Evolutionary conservation across 306 rosid species (phyloP), one percentile per base, ranked within the genome.

Genomic region (Trifolium subterraneum): DNA sequence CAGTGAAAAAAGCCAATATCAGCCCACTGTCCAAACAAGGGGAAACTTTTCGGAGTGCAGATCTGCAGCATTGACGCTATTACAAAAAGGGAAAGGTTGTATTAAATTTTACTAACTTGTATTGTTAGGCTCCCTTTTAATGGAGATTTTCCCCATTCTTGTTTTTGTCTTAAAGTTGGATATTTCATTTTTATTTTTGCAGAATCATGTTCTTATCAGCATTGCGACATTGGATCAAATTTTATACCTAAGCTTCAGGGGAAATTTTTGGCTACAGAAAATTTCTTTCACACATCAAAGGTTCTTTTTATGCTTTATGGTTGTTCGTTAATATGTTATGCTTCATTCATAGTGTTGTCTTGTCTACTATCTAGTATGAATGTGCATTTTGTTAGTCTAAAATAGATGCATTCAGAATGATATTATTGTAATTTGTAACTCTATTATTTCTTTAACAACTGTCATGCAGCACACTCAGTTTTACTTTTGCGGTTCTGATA

Each of bases 41-140:
- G 99, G 98, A 42, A 92, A 92, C 84, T 95, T 87, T 83, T 85
- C 99, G 9, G 92, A 85, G 74, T 95, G 99, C 93, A 85, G 96
- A 90, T 85, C 96, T 72, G 92, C 90, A 68, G 89, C 98, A 61
- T 79, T 86, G 81, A 81, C 11, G 81, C 82, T 95, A 78, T 84
- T 95, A 81, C 96, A 89, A 73, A 88, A 89, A 66, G 99, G 99
- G 81, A 88, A 87, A 88, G 99, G 99, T 92, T 20, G 75, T 52
- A 63, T 77, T 59, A 11, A 19, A 36, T 52, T 41, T 54, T 29
- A 64, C 27, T 29, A n/a, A 10, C 58, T 52, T 78, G 38, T 71
- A 48, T 77, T 71, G 25, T 61, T 64, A 68, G 25, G 56, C 45
- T 63, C 64, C 25, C 45, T 60, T 72, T 58, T 13, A 63, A 55